Base-by-base conservation (phyloP, 2,329 filamentous ascomycete genomes). In the Ascocoryne sarcoides region DNA sequence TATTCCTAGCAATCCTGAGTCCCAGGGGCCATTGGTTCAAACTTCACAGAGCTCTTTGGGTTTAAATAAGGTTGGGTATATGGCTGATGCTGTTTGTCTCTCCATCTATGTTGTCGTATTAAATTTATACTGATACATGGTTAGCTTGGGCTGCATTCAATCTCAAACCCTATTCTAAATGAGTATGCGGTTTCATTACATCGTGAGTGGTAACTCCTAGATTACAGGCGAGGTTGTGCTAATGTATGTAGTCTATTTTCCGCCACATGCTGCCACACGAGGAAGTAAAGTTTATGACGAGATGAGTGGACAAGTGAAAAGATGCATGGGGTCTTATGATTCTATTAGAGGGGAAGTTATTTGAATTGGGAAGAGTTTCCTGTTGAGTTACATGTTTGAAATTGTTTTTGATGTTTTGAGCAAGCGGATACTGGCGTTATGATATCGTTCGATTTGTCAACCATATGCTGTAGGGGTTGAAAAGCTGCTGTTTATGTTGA, bases 141-240 rank as follows among this genome's bases (percentile, higher is more conserved):
- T 8, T 14, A 52, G 66, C 76, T 95, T 32, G 89, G 89, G 17
- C 70, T 95, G 31, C 89, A 95, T 65, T 77, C 80, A 36, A 82
- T 95, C 45, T 77, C 75, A 49, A 95, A 95, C 61, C 75, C 76
- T 18, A 77, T 82, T 50, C 63, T 67, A 33, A 72, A 73, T 52
- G 78, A 88, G 60, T 82, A 82, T 60, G 89, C 88, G 48, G 79
- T 95, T 36, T 94, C 87, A 39, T 65, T 95, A 47, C 89, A 95
- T 64, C 69, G 55, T 58, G 42, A 45, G 55, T 53, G 19, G 32
- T 12, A 18, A 17, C 7, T 14, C 1, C 20, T 15, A 17, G 10
- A n/a, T 37, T 41, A 4, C 28, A 34, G 30, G 16, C 31, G 10
- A 34, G 2, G 18, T 5, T 4, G 9, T 37, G 3, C 30, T 38